Evolutionary conservation across 805 yeast species (phyloP), one percentile per base, ranked within the genome.

Genomic region (Saturnispora besseyi): DNA sequence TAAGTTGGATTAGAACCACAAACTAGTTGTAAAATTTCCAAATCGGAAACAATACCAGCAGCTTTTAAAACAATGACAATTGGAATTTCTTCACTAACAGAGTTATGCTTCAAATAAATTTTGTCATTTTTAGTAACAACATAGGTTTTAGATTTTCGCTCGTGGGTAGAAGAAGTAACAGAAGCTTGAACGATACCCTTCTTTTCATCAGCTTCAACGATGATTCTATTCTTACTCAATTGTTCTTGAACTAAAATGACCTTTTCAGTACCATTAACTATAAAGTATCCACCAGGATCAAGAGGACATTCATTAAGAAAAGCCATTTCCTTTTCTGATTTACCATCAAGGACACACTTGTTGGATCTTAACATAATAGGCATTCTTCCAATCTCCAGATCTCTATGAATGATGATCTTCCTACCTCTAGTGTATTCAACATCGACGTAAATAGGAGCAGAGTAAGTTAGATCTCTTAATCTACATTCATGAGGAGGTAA

Each of bases 281-380:
- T 87, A 62, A 93, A 93, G 63, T 93, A 93, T 60, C 99, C 99
- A 69, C 99, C 99, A 6, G 99, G 99, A 68, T 93, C 99, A 45
- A 93, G 73, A 0, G 99, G 99, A 67, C 99, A 93, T 68, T 93
- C 99, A 58, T 87, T 83, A 57, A 86, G 73, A 26, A 70, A 70
- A 0, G 99, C 97, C 98, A 93, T 91, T 58, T 80, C 84, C 30
- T 71, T 65, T 60, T 91, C 96, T 46, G 79, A 73, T 44, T 85
- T 81, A 18, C 89, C 95, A 54, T 80, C 80, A 52, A 93, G 71
- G 33, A 87, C 82, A 75, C 99, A 93, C 64, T 89, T 88, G 63
- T 88, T 87, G 26, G 96, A 86, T 59, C 97, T 76, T 59, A 93
- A 75, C 99, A 93, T 93, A 60, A 93, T 82, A n/a, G 99, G 99